phyloP scores from a whole-genome alignment of 2,329 filamentous ascomycete genomes.

The Aspergillus sp. region DNA sequence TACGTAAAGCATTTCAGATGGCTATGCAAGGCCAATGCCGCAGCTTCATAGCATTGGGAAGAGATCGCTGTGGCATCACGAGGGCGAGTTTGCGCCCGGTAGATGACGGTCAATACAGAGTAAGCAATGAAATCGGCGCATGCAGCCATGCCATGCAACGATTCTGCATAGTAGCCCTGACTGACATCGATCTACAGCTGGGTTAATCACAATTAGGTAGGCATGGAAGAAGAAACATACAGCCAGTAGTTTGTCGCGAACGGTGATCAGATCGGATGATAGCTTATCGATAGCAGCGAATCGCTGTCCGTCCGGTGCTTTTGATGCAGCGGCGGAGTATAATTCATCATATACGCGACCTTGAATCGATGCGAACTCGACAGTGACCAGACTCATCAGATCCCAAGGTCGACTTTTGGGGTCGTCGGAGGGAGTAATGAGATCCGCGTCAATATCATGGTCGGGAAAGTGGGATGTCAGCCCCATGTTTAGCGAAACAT shows the following conservation, averaged over 20 bases:
- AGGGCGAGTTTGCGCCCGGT: slow-evolving; percentile 22
- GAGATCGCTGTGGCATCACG: slow-evolving; percentile 22
- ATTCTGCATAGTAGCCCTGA: slow-evolving; percentile 21
- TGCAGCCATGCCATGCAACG: slow-evolving; percentile 23
- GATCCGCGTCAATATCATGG: slow-evolving; percentile 23
- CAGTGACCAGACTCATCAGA: slow-evolving; percentile 19
- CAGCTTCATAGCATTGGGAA: slow-evolving; percentile 24
- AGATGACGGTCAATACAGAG: slow-evolving; percentile 23
- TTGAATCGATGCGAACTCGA: slow-evolving; percentile 22
- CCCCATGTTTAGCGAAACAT: slow-evolving; percentile 23
- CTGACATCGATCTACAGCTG: slow-evolving; percentile 20
- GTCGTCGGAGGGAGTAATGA: slow-evolving; percentile 17
- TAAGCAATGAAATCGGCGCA: slow-evolving; percentile 25
- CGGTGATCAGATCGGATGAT: slow-evolving; percentile 20
- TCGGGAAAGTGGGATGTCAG: slow-evolving; percentile 25
- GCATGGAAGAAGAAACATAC: slow-evolving; percentile 11
- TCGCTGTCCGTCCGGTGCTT: slow-evolving; percentile 12
- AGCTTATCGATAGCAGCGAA: slow-evolving; percentile 16
- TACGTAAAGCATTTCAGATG: slow-evolving; percentile 25
- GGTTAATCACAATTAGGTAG: background rate
- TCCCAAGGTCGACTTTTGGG: slow-evolving; percentile 21
- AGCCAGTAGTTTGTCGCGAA: slow-evolving; percentile 19
- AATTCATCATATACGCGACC: slow-evolving; percentile 24
- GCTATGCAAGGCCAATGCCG: slow-evolving; percentile 22
- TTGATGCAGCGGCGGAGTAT: slow-evolving; percentile 20